Conservation (phyloP, 441 rosid species). For the Populus hybrid region DNA sequence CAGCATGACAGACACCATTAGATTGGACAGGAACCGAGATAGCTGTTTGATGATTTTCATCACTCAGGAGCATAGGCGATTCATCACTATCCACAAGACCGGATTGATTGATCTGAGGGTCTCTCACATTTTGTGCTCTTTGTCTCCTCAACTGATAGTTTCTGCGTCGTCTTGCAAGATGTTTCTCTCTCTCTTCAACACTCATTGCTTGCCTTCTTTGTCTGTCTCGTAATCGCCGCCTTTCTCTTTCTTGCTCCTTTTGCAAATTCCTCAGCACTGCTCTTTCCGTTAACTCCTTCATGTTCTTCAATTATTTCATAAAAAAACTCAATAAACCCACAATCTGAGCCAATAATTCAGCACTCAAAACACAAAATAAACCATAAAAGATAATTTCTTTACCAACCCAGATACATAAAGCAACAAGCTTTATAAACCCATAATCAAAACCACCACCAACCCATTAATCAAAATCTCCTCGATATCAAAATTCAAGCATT, state of each 20-base stretch:
- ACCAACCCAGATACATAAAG: not conserved
- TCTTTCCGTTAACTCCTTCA: slow-evolving; percentile 41
- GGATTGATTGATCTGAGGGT: slow-evolving; percentile 33
- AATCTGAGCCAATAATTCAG: not conserved
- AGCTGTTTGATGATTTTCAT: slow-evolving; percentile 20
- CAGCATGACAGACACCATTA: not conserved
- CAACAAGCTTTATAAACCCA: not conserved
- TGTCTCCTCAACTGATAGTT: slow-evolving; percentile 78
- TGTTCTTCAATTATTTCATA: slow-evolving; percentile 6
- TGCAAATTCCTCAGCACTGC: slow-evolving; percentile 37
- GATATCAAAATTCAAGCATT: not conserved
- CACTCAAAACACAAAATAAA: not conserved
- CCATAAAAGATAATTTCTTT: not conserved
- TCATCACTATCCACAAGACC: slow-evolving; percentile 19
- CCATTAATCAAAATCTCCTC: not conserved
- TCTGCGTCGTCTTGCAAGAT: slow-evolving; percentile 85
- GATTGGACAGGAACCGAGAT: slow-evolving; percentile 22
- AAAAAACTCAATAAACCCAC: not conserved
- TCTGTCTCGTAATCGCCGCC: slow-evolving; percentile 76
- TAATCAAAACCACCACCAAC: not conserved
- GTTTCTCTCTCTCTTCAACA: slow-evolving; percentile 77
- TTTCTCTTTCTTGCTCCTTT: slow-evolving; percentile 80
- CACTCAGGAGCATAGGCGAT: slow-evolving; percentile 15
- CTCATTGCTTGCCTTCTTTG: slow-evolving; percentile 90
- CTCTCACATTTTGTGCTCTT: slow-evolving; percentile 45